Evolutionary conservation across 192 early-diverging fungal genomes (phyloP).

Genomic region (Coemansia sp.): DNA sequence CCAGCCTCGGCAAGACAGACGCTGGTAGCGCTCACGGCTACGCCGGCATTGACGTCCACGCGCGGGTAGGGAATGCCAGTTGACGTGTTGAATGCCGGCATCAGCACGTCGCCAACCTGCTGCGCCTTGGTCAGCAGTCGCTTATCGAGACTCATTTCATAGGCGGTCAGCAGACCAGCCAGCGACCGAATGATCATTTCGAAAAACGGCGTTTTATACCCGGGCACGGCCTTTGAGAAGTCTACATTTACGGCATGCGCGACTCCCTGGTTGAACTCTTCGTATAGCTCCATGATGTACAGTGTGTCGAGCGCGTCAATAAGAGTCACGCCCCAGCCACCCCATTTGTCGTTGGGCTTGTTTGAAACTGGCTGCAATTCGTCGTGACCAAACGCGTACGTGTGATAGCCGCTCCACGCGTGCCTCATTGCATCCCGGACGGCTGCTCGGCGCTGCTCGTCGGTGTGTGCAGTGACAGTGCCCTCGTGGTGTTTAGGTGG

Average conservation of each 20-base stretch:
- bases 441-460: constrained; percentile 29
- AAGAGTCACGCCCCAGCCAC: constrained; percentile 61
- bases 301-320: constrained; percentile 87
- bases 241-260: constrained; percentile 60
- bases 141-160: constrained; percentile 72
- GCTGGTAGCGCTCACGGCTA: constrained; percentile 13
- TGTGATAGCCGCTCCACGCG: constrained; percentile 47
- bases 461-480: constrained; percentile 13
- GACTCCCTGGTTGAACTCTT: constrained; percentile 72
- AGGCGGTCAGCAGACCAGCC: constrained; percentile 78
- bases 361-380: constrained; percentile 47
- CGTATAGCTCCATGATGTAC: constrained; percentile 74
- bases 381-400: constrained; percentile 45
- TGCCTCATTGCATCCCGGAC: constrained; percentile 46
- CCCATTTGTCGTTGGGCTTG: constrained; percentile 44
- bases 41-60: constrained; percentile 50
- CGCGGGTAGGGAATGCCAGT: constrained; percentile 71
- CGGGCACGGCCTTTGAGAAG: constrained; percentile 45
- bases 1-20: constrained; percentile 65
- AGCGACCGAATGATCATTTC: constrained; percentile 80
- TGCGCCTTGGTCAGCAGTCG: constrained; percentile 66
- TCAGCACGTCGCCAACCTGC: constrained; percentile 61
- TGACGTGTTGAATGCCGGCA: constrained; percentile 69
- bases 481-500: constrained; percentile 17
- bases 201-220: constrained; percentile 64